Evolutionary conservation across 192 early-diverging fungal species (phyloP), one percentile per base, ranked within the genome.

Genomic region (Coemansia sp.): DNA sequence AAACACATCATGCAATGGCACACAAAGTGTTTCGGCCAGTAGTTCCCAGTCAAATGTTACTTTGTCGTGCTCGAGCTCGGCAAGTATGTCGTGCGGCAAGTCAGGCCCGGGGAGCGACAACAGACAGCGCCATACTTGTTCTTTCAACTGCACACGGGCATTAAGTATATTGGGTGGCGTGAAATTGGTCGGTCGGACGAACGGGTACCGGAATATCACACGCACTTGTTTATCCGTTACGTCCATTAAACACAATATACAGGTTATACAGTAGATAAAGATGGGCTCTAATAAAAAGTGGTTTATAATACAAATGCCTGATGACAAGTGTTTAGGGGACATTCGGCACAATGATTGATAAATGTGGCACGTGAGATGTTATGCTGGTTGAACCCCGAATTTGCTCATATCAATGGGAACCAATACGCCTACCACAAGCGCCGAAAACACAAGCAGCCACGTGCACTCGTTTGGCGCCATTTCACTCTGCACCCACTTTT

Each of bases 11-110:
- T 13, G 18, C 23, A 80, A 41, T 13, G 77, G 59, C 2, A 74
- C 72, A 1, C 65, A 29, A 7, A 80, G 55, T 1, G 65, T 71
- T 0, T 37, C 20, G 0, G 77, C 77, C 39, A 80, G 47, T 11
- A 74, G 65, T 26, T 74, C 77, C 77, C 77, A 80, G 59, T 80
- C 77, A 68, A 80, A 80, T 11, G 77, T 80, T 49, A 80, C 77
- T 24, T 80, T 62, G 68, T 80, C 77, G 3, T 74, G 63, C 62
- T 80, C 77, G 5, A 80, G 62, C 63, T 80, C 77, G 0, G 71
- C 77, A 27, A 80, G 26, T 57, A 80, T 74, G 52, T 71, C 77
- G 2, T 60, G 32, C 8, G 77, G 77, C 10, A 22, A 27, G 69
- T 66, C 71, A 6, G 64, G 68, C 1, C 77, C 71, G 1, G 68